A percentile compares a stretch with the other conserved stretches of the same genome.
These are phyloP conservation scores for Malassezia slooffiae DNA, from an alignment of 1,284 basidiomycete genomes.

Conservation along the genomic window DNA sequence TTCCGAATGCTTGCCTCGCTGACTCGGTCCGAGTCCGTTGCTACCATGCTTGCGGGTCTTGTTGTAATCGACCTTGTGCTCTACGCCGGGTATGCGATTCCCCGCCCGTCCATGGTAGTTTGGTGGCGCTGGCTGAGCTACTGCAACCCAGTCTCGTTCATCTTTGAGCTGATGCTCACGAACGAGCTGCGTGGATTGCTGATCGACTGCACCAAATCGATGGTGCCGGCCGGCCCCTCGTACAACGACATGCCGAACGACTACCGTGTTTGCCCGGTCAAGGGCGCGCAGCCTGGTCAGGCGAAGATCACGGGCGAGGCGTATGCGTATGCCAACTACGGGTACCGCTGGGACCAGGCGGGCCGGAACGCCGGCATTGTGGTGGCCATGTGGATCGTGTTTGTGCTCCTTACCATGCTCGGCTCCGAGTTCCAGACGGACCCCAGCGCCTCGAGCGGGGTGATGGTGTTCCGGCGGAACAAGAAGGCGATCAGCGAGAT, in stretches of 20 bases:
- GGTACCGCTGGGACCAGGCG: slow-evolving; percentile 16
- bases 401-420: slow-evolving; percentile 17
- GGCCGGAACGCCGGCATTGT: slow-evolving; percentile 27
- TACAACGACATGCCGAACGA: slow-evolving; percentile 14
- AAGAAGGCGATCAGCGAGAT: no score
- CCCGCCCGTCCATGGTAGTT: slow-evolving; percentile 22
- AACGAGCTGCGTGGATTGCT: slow-evolving; percentile 30
- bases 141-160: slow-evolving; percentile 26
- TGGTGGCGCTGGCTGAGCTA: slow-evolving; percentile 34
- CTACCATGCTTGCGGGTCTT: slow-evolving; percentile 25
- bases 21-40: slow-evolving; percentile 16
- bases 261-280: slow-evolving; percentile 25
- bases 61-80: slow-evolving; percentile 22
- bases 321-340: slow-evolving; percentile 18
- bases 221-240: slow-evolving; percentile 17
- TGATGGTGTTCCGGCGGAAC: slow-evolving; percentile 24
- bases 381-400: slow-evolving; percentile 21
- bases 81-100: slow-evolving; percentile 33
- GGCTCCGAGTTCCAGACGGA: slow-evolving; percentile 25
- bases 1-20: slow-evolving; percentile 23
- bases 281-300: slow-evolving; percentile 21
- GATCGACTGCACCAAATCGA: slow-evolving; percentile 18
- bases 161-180: slow-evolving; percentile 25
- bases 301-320: slow-evolving; percentile 14
- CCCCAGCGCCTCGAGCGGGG: slow-evolving; percentile 20